Evolutionary conservation across 31 red algal species (phyloP).

Genomic region (Endocladia muricata): DNA sequence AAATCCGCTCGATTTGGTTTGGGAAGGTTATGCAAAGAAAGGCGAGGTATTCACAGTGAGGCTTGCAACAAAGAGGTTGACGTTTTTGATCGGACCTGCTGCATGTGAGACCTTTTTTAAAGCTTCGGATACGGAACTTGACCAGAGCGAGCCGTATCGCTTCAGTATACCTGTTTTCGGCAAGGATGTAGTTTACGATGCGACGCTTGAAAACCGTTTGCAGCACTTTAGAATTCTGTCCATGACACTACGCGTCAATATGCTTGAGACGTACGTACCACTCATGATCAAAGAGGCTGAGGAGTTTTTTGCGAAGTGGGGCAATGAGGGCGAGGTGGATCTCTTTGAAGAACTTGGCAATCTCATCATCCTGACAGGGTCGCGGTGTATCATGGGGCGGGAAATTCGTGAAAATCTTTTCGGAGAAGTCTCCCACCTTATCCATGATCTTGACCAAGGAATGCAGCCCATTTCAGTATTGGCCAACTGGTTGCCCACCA

Average conservation of each 20-base stretch:
- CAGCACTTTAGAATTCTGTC: conserved; percentile 96
- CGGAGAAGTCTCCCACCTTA: conserved; percentile 91
- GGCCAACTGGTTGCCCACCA: conserved; percentile 91
- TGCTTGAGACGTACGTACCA: conserved; percentile 90
- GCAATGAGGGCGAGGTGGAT: conserved; percentile 82
- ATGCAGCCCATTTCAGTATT: conserved; percentile 99
- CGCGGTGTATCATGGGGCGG: conserved; percentile 97
- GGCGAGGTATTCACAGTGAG: conserved; percentile 95
- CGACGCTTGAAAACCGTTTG: conserved; percentile 80
- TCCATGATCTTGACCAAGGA: conserved; percentile 97
- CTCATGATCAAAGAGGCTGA: conserved; percentile 97
- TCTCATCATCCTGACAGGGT: conserved; percentile 98
- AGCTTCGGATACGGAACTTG: conserved; percentile 93
- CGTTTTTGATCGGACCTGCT: conserved; percentile 88
- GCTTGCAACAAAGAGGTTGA: conserved; percentile 80
- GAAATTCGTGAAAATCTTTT: conserved; percentile 99
- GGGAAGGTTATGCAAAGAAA: conserved; percentile 77
- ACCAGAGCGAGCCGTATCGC: conserved; percentile 91
- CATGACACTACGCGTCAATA: conserved; percentile 81
- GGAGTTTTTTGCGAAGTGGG: conserved; percentile 81
- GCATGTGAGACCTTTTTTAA: conserved; percentile 94
- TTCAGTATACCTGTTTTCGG: conserved; percentile 99
- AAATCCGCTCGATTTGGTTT: conserved; percentile 85
- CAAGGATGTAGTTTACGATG: conserved; percentile 96
- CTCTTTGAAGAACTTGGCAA: conserved; percentile 80